Base-by-base conservation (phyloP, 2,329 filamentous ascomycete species). In the Colletotrichum cuscutae region DNA sequence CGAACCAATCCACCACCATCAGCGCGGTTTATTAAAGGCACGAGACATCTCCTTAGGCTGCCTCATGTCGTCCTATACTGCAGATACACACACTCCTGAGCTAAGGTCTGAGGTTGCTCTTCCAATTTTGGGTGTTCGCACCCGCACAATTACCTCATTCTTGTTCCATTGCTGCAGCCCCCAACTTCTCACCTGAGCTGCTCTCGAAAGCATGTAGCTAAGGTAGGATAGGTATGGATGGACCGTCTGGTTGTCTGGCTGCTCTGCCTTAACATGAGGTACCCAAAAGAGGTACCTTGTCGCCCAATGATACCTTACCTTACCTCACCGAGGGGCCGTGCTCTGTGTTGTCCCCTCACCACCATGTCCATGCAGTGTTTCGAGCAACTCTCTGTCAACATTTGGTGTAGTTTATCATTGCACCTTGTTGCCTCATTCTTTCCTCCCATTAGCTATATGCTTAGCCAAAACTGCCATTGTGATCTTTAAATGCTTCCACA, bases 321-420 rank as follows among this genome's bases (percentile, higher is more conserved):
- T 35, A 37, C 22, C 15, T n/a, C 22, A 13, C 53, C 26, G 26
- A 54, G 46, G 65, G 70, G 6, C 54, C 70, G 70, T 70, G 70
- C 70, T 72, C 53, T 42, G 54, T 42, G 42, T 49, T 71, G 66
- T 69, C 67, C 67, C 71, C 67, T 73, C 66, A 72, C 49, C 56
- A 61, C 66, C 67, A 70, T 61, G 71, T 65, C 62, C 52, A 65
- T 65, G 62, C 71, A 71, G 54, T 60, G 71, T 73, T 73, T 73
- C 71, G 71, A 71, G 67, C 61, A 71, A 42, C 26, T 15, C 37
- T 70, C 54, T 37, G 28, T 64, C 19, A 60, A 49, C 26, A 69
- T 26, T 68, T 42, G 24, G 30, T 12, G n/a, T 32, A 28, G 19
- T 22, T 35, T 60, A 22, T 28, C 26, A 32, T 28, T 32, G 35